These are phyloP conservation scores for Anisodus acutangulus DNA, from an alignment of 257 asterid species.

Conservation along the genomic window DNA sequence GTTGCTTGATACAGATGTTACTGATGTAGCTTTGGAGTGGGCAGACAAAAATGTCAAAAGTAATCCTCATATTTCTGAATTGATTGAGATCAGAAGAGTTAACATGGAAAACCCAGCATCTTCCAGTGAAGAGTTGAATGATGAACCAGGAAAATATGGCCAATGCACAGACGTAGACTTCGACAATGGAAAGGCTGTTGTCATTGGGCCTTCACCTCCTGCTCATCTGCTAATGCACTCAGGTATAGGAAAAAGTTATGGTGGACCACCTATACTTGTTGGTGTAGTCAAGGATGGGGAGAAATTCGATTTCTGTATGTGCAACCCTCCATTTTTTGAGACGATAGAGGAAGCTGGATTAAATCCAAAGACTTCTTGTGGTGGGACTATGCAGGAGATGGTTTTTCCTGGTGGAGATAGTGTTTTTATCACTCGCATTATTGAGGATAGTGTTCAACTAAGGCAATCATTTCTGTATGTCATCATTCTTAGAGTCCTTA, in stretches of 20 bases:
- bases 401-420: slow-evolving; percentile 87
- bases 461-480: slow-evolving; percentile 67
- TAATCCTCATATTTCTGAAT: slow-evolving; percentile 71
- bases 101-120: slow-evolving; percentile 27
- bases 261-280: slow-evolving; percentile 63
- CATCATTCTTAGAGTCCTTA: slow-evolving; percentile 14
- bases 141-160: slow-evolving; percentile 30
- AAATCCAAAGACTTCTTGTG: slow-evolving; percentile 95
- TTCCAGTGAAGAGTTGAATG: slow-evolving; percentile 36
- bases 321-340: slow-evolving; percentile 96
- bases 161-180: slow-evolving; percentile 33
- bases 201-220: slow-evolving; percentile 32
- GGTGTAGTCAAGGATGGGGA: slow-evolving; percentile 79
- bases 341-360: slow-evolving; percentile 87
- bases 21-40: slow-evolving; percentile 92
- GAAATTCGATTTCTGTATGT: slow-evolving; percentile 89
- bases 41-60: slow-evolving; percentile 70
- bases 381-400: slow-evolving; percentile 92
- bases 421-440: slow-evolving; percentile 72
- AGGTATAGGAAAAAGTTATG: slow-evolving; percentile 36
- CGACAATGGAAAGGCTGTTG: slow-evolving; percentile 27
- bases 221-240: slow-evolving; percentile 35
- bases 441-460: slow-evolving; percentile 74
- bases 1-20: slow-evolving; percentile 58
- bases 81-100: slow-evolving; percentile 80